Evolutionary conservation across 768 basidiomycete genomes (phyloP).

Genomic region (Suillus lakei): DNA sequence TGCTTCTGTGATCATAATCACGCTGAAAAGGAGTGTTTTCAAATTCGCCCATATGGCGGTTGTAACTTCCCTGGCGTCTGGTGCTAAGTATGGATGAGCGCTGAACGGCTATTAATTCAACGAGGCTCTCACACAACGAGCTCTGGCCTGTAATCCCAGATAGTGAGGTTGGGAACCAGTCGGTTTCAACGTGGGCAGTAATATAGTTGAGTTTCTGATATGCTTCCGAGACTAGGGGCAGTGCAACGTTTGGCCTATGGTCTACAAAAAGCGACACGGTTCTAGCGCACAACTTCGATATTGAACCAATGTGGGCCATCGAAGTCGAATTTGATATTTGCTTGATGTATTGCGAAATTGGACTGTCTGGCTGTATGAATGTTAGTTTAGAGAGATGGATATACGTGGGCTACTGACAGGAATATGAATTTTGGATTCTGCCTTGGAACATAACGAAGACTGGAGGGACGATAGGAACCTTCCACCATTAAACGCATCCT

Average conservation of each 20-base stretch:
- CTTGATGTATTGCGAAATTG: slow-evolving; percentile 41
- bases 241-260: slow-evolving; percentile 35
- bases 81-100: slow-evolving; percentile 34
- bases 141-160: slow-evolving; percentile 24
- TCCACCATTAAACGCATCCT: slow-evolving; percentile 60
- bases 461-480: slow-evolving; percentile 54
- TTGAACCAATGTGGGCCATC: slow-evolving; percentile 42
- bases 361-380: slow-evolving; percentile 33
- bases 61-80: slow-evolving; percentile 48
- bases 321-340: slow-evolving; percentile 38
- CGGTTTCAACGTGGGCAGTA: slow-evolving; percentile 48
- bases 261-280: slow-evolving; percentile 39
- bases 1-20: slow-evolving; percentile 69
- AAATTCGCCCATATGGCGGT: slow-evolving; percentile 67
- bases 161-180: slow-evolving; percentile 51
- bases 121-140: slow-evolving; percentile 3
- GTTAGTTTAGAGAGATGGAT: slow-evolving; percentile 8
- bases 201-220: slow-evolving; percentile 38
- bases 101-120: slow-evolving; percentile 9
- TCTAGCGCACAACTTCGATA: slow-evolving; percentile 45
- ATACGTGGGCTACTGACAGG: slow-evolving; percentile 13
- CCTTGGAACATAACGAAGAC: slow-evolving; percentile 33
- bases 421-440: slow-evolving; percentile 25
- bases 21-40: slow-evolving; percentile 79
- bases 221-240: slow-evolving; percentile 31